Evolutionary conservation across 2,329 filamentous ascomycete genomes (phyloP).

Genomic region (Cladophialophora yegresii): DNA sequence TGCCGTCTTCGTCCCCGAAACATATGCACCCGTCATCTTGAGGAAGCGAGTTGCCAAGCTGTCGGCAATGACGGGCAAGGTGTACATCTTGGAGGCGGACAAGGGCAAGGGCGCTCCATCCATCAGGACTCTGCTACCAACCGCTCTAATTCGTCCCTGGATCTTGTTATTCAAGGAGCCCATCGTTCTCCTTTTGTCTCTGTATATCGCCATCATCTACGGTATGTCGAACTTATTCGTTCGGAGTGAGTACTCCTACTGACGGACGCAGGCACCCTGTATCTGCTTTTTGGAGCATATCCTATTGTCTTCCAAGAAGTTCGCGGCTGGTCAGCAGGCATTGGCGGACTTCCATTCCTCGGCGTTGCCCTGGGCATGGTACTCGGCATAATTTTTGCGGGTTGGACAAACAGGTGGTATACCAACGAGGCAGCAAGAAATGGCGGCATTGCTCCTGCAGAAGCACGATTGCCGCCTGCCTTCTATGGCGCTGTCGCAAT

Average conservation of each 20-base stretch:
- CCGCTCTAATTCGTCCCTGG: slow-evolving; percentile 66
- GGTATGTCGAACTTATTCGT: slow-evolving; percentile 50
- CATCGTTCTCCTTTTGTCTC: slow-evolving; percentile 64
- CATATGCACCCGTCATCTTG: slow-evolving; percentile 60
- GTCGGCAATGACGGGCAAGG: slow-evolving; percentile 56
- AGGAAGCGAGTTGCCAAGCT: slow-evolving; percentile 56
- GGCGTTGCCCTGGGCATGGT: slow-evolving; percentile 70
- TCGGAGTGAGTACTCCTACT: slow-evolving; percentile 66
- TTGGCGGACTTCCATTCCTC: slow-evolving; percentile 66
- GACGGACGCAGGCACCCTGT: slow-evolving; percentile 55
- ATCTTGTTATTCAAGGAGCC: slow-evolving; percentile 69
- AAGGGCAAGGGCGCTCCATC: slow-evolving; percentile 48
- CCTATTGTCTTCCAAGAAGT: slow-evolving; percentile 66
- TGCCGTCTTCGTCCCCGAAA: slow-evolving; percentile 59
- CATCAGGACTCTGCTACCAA: slow-evolving; percentile 55
- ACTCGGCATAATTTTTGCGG: slow-evolving; percentile 57
- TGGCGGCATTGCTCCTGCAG: slow-evolving; percentile 63
- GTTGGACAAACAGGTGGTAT: slow-evolving; percentile 60
- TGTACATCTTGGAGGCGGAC: slow-evolving; percentile 59
- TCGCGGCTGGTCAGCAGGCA: slow-evolving; percentile 61
- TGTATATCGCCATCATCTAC: slow-evolving; percentile 59
- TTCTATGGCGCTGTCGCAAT: slow-evolving; percentile 64
- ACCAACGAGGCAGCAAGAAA: slow-evolving; percentile 47
- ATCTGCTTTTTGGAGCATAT: slow-evolving; percentile 62
- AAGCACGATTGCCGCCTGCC: slow-evolving; percentile 64